phyloP scores from a whole-genome alignment of 1,139 yeast species.

The Candida mesenterica region DNA sequence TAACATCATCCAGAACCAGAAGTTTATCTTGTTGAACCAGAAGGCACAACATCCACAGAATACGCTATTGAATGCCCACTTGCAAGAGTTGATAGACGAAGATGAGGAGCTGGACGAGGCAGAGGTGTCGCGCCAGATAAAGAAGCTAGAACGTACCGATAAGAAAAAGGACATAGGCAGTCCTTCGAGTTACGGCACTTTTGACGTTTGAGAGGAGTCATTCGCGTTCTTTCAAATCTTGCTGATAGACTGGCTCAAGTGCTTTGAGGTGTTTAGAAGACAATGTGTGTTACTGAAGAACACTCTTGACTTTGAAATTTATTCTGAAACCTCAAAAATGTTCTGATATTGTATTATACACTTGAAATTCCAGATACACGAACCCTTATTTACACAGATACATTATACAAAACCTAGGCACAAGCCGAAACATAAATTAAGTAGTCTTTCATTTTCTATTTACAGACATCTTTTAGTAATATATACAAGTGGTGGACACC shows the following conservation, averaged over 20 bases:
- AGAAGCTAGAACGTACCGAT: not conserved
- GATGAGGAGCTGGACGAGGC: not conserved
- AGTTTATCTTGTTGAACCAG: conserved; percentile 26
- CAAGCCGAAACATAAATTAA: too few species aligned
- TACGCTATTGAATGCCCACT: conserved; percentile 7
- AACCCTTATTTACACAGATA: too few species aligned
- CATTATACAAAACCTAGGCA: too few species aligned
- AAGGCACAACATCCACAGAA: conserved; percentile 18
- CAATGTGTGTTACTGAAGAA: too few species aligned
- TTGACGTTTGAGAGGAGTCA: not conserved
- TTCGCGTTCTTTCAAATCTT: not conserved
- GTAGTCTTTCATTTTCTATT: too few species aligned
- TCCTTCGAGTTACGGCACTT: not conserved
- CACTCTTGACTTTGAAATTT: too few species aligned
- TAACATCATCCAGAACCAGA: conserved; percentile 68
- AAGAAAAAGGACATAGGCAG: not conserved
- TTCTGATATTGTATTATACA: too few species aligned
- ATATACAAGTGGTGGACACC: too few species aligned
- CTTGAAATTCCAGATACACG: too few species aligned
- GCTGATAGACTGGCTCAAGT: not conserved
- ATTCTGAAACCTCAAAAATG: too few species aligned
- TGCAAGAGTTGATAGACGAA: conserved; percentile 6
- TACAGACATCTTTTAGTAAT: too few species aligned
- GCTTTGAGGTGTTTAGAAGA: too few species aligned
- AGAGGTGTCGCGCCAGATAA: not conserved